phyloP scores from a whole-genome alignment of 768 basidiomycete genomes.

The Pholiota microspora region DNA sequence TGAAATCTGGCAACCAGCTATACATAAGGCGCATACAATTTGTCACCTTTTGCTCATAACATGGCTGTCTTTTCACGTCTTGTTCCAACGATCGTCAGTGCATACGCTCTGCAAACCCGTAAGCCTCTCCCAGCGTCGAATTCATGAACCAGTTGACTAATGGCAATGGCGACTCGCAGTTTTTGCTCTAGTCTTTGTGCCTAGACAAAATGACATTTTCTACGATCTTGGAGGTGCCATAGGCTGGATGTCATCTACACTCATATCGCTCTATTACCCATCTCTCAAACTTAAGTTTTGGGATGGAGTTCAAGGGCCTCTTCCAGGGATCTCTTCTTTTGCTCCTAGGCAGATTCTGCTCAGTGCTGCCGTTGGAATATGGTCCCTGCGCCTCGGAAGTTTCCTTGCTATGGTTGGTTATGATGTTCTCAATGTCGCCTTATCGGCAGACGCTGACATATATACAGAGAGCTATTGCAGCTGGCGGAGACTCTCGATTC shows the following conservation, averaged over 20 bases:
- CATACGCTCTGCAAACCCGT: constrained; percentile 53
- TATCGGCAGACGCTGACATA: background rate
- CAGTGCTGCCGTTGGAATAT: constrained; percentile 53
- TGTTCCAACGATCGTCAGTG: constrained; percentile 44
- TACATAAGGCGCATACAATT: constrained; percentile 13
- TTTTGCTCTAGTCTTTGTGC: constrained; percentile 62
- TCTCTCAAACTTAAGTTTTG: constrained; percentile 47
- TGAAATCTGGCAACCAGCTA: constrained; percentile 5
- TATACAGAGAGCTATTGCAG: constrained; percentile 38
- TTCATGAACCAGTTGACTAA: background rate
- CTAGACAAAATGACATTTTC: constrained; percentile 60
- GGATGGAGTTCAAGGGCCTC: constrained; percentile 32
- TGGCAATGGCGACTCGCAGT: constrained; percentile 26
- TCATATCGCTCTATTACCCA: constrained; percentile 63
- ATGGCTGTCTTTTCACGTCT: constrained; percentile 55
- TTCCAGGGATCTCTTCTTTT: constrained; percentile 45
- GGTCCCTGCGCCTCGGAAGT: constrained; percentile 60
- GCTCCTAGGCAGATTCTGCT: constrained; percentile 62
- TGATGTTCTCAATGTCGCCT: background rate
- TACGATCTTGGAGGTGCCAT: constrained; percentile 66
- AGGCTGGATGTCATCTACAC: constrained; percentile 63
- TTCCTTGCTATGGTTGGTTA: constrained; percentile 52
- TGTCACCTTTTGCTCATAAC: background rate
- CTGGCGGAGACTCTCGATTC: constrained; percentile 65
- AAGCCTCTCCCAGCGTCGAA: constrained; percentile 9